These are phyloP conservation scores for Picea abies DNA, from an alignment of 83 land plant genomes.

Conservation along the genomic window DNA sequence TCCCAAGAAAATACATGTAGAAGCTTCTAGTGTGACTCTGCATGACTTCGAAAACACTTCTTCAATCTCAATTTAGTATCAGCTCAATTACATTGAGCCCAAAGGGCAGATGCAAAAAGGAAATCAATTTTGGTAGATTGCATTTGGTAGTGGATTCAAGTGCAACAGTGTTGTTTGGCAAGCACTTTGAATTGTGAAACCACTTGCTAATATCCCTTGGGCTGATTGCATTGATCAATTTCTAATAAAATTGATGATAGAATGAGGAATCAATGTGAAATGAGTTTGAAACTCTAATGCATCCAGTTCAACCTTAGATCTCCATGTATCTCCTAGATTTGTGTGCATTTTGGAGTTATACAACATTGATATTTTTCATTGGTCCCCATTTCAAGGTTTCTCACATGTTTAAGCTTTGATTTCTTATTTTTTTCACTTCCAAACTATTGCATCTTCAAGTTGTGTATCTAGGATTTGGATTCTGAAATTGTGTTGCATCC, in stretches of 20 bases:
- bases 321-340: not conserved
- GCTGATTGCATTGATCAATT: slow-evolving; percentile 37
- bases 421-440: not conserved
- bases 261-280: not conserved
- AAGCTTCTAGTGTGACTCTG: slow-evolving; percentile 31
- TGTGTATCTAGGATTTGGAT: not conserved
- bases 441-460: not conserved
- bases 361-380: not conserved
- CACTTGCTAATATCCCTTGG: slow-evolving; percentile 33
- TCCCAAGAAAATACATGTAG: slow-evolving; percentile 16
- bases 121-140: slow-evolving; percentile 29
- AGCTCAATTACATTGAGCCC: slow-evolving; percentile 23
- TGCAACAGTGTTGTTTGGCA: slow-evolving; percentile 67
- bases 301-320: not conserved
- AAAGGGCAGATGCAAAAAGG: slow-evolving; percentile 30
- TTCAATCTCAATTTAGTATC: slow-evolving; percentile 27
- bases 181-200: slow-evolving; percentile 35
- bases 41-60: slow-evolving; percentile 34
- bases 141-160: slow-evolving; percentile 34
- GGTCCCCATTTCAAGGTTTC: not conserved
- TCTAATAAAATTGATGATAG: slow-evolving; percentile 31
- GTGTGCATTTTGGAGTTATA: not conserved
- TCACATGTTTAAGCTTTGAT: not conserved
- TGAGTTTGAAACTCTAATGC: not conserved
- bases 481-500: not conserved